Conservation (phyloP, 73 alveolate species). For the Paramecium pentaurelia region DNA sequence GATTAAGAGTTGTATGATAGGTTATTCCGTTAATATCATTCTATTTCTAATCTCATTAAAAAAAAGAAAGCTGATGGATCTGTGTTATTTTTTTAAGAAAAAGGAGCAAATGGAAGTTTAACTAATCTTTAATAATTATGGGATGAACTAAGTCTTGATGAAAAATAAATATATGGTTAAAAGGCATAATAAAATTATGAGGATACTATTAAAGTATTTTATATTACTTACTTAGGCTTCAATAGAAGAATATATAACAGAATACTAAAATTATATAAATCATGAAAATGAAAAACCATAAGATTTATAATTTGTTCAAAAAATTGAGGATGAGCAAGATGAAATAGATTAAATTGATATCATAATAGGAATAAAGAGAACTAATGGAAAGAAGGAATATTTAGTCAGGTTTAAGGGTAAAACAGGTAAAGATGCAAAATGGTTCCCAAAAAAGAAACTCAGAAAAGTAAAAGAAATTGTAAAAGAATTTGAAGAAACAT, state of each 20-base stretch:
- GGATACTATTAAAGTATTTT: background rate
- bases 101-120: background rate
- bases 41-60: background rate
- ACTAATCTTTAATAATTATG: background rate
- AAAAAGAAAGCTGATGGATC: background rate
- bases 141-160: background rate
- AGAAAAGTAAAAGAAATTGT: slow-evolving; percentile 18
- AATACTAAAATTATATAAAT: background rate
- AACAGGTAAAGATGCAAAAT: slow-evolving; percentile 30
- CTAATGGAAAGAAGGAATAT: slow-evolving; percentile 11
- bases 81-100: background rate
- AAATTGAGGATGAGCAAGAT: background rate
- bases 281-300: background rate
- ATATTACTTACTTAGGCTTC: background rate
- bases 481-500: background rate
- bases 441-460: slow-evolving; percentile 11
- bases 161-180: background rate
- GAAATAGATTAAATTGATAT: slow-evolving; percentile 13
- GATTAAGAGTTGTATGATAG: background rate
- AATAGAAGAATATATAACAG: background rate
- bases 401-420: slow-evolving; percentile 5
- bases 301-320: background rate
- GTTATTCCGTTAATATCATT: background rate
- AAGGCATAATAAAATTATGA: background rate
- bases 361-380: background rate